These are phyloP conservation scores for Populus ilicifolia DNA, from an alignment of 345 rosid species.

Conservation along the genomic window DNA sequence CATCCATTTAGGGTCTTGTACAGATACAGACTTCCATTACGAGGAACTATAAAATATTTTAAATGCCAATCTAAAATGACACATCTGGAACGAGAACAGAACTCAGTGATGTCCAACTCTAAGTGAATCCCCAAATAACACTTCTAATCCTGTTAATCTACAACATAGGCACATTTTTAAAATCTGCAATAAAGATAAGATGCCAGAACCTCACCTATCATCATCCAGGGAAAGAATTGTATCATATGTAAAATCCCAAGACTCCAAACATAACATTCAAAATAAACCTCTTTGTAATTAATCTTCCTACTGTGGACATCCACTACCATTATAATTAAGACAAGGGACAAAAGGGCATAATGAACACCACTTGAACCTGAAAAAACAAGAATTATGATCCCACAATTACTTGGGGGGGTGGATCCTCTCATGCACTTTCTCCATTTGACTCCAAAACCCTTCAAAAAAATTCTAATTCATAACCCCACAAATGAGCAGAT, in stretches of 20 bases:
- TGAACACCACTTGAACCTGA: neutral
- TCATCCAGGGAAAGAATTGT: neutral
- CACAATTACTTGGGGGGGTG: neutral
- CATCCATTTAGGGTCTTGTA: neutral
- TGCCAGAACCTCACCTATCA: neutral
- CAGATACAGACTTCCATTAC: neutral
- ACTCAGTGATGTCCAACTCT: neutral
- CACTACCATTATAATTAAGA: neutral
- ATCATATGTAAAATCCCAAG: neutral
- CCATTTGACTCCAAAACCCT: neutral
- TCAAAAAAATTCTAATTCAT: neutral
- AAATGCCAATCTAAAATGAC: neutral
- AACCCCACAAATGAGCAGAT: neutral
- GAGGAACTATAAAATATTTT: neutral
- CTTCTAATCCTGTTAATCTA: neutral
- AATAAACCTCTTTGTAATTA: neutral
- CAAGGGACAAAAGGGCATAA: neutral
- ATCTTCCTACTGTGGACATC: neutral
- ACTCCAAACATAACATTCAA: neutral
- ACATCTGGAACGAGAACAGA: too few species aligned
- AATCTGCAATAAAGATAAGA: neutral
- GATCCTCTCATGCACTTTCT: neutral
- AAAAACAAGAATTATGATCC: neutral
- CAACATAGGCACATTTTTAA: neutral
- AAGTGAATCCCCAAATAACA: neutral